Conservation (phyloP, 176 grass and related monocot species). For the Alloteropsis semialata region DNA sequence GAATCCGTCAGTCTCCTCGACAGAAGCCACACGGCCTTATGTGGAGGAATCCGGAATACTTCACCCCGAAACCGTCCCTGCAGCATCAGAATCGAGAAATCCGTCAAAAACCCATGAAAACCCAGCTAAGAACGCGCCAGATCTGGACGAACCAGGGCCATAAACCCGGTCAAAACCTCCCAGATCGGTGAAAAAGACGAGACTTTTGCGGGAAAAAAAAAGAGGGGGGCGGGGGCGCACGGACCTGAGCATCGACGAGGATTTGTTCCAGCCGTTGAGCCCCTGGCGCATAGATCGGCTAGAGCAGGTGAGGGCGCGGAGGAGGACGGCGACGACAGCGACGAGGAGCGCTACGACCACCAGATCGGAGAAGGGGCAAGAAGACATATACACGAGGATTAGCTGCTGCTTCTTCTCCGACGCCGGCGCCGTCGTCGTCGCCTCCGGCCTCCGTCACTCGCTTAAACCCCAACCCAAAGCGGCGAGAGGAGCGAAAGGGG, state of each 20-base stretch:
- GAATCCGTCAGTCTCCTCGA: slow-evolving; percentile 51
- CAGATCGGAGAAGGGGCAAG: slow-evolving; percentile 69
- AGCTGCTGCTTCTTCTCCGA: slow-evolving; percentile 20
- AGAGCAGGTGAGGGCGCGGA: slow-evolving; percentile 28
- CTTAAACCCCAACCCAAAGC: slow-evolving; percentile 75
- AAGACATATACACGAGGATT: slow-evolving; percentile 72
- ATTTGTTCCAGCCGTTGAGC: slow-evolving; percentile 51
- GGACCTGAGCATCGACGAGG: slow-evolving; percentile 87
- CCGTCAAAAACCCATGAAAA: slow-evolving; percentile 37
- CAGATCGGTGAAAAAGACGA: slow-evolving; percentile 12
- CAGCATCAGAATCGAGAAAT: neutral
- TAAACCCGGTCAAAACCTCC: slow-evolving; percentile 23
- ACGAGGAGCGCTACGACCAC: slow-evolving; percentile 34
- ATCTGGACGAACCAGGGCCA: slow-evolving; percentile 26
- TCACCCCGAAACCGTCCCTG: slow-evolving; percentile 92
- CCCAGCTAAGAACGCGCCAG: neutral
- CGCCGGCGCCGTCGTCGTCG: slow-evolving; percentile 40
- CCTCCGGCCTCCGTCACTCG: slow-evolving; percentile 44
- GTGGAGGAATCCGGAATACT: slow-evolving; percentile 93
- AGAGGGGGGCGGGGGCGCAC: neutral
- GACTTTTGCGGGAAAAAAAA: neutral
- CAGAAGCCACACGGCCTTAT: slow-evolving; percentile 66
- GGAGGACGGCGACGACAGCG: slow-evolving; percentile 44
- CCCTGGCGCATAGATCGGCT: slow-evolving; percentile 64
- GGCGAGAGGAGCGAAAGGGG: slow-evolving; percentile 50